A percentile compares a stretch with the other conserved stretches of the same genome.
Evolutionary conservation across 768 basidiomycete genomes (phyloP).

Genomic region (Amanita inopinata): DNA sequence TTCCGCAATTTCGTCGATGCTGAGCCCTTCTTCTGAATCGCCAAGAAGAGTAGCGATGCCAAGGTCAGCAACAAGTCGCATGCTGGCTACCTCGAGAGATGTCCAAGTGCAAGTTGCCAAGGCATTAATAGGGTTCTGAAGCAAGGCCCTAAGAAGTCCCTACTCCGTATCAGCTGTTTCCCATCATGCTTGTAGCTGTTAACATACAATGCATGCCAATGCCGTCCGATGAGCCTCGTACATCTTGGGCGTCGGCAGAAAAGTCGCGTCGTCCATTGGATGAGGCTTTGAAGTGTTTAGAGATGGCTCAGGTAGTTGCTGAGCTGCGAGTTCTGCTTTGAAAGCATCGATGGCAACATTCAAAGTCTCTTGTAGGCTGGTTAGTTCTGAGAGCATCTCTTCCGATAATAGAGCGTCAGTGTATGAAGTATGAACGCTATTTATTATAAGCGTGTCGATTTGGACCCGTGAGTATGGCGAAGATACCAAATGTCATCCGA

Average conservation of each 20-base stretch:
- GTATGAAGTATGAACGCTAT: too few species aligned
- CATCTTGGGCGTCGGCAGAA: slow-evolving; percentile 26
- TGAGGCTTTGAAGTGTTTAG: slow-evolving; percentile 25
- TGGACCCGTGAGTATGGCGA: too few species aligned
- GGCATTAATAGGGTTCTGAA: slow-evolving; percentile 28
- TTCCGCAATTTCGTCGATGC: slow-evolving; percentile 22
- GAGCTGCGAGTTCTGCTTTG: slow-evolving; percentile 27
- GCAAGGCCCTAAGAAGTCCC: slow-evolving; percentile 25
- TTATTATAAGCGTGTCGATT: too few species aligned
- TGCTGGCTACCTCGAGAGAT: slow-evolving; percentile 22
- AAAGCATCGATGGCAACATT: slow-evolving; percentile 28
- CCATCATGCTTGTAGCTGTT: neutral
- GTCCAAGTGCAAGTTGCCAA: slow-evolving; percentile 25
- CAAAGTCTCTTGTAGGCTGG: slow-evolving; percentile 28
- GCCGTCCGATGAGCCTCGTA: slow-evolving; percentile 26
- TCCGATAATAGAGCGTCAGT: too few species aligned
- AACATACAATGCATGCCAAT: slow-evolving; percentile 23
- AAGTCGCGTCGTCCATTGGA: slow-evolving; percentile 26
- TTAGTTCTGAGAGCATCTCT: slow-evolving; percentile 24
- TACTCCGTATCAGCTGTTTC: slow-evolving; percentile 9
- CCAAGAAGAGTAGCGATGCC: slow-evolving; percentile 24
- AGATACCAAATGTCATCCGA: too few species aligned
- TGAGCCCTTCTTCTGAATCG: slow-evolving; percentile 25
- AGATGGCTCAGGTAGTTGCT: slow-evolving; percentile 26
- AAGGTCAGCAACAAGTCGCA: slow-evolving; percentile 26